phyloP scores from a whole-genome alignment of 148 eudicot species.

The Talinum fruticosum region DNA sequence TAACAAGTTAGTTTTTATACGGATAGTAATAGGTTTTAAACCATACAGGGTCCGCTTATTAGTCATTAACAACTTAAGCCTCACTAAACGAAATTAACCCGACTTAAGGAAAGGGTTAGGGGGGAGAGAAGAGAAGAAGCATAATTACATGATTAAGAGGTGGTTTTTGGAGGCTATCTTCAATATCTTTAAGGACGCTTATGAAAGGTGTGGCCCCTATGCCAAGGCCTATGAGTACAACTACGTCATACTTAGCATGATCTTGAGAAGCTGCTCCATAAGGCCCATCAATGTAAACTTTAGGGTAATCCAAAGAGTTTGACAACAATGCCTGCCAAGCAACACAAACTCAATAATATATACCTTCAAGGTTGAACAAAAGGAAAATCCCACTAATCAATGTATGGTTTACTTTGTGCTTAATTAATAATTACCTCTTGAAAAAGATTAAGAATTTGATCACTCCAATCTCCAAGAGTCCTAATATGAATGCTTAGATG shows the following conservation, averaged over 20 bases:
- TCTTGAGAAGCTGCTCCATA: conserved; percentile 45
- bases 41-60: no score
- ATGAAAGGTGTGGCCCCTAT: conserved; percentile 40
- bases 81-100: no score
- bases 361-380: neutral
- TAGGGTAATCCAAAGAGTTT: conserved; percentile 25
- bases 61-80: no score
- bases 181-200: conserved; percentile 35
- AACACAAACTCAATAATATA: neutral
- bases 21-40: no score
- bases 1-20: no score
- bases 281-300: conserved; percentile 37
- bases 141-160: conserved; percentile 21
- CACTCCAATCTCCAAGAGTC: conserved; percentile 37
- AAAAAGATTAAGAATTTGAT: conserved; percentile 24
- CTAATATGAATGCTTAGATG: conserved; percentile 34
- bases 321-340: conserved; percentile 23
- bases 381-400: neutral
- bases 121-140: neutral
- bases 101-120: neutral
- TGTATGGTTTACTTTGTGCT: neutral
- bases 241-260: conserved; percentile 30
- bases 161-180: conserved; percentile 15
- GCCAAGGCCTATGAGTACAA: conserved; percentile 37
- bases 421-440: conserved; percentile 24